These are phyloP conservation scores for Nematodospora anomalae DNA, from an alignment of 1,139 yeast species.

Conservation along the genomic window DNA sequence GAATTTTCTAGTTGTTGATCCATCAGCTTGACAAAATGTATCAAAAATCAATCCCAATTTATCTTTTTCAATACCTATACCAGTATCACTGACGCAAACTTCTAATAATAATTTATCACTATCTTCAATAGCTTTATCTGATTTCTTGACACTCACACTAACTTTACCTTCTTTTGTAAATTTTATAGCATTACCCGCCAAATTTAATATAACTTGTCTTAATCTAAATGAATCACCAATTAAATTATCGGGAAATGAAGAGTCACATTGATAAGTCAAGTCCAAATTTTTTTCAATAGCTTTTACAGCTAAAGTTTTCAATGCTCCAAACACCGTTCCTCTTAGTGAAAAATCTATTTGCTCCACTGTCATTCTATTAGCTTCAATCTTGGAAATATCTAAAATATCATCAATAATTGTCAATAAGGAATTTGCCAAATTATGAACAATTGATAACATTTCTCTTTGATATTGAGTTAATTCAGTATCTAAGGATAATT, in stretches of 20 bases:
- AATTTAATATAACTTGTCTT: constrained; percentile 77
- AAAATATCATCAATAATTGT: constrained; percentile 86
- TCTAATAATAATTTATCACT: constrained; percentile 66
- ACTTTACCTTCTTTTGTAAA: constrained; percentile 83
- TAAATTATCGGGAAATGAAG: constrained; percentile 81
- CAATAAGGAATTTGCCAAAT: constrained; percentile 76
- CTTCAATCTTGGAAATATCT: constrained; percentile 90
- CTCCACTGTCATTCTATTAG: constrained; percentile 89
- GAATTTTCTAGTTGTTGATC: constrained; percentile 85
- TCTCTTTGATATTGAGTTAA: constrained; percentile 86
- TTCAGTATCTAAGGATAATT: constrained; percentile 81
- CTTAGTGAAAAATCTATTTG: constrained; percentile 81
- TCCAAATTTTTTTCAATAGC: constrained; percentile 84
- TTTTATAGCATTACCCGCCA: constrained; percentile 87
- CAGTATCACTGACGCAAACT: constrained; percentile 86
- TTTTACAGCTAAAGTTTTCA: constrained; percentile 83
- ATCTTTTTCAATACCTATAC: constrained; percentile 84
- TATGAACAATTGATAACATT: constrained; percentile 84
- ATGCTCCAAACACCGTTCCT: constrained; percentile 85
- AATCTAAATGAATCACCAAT: constrained; percentile 86
- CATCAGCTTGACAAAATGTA: constrained; percentile 90
- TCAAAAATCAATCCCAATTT: constrained; percentile 82
- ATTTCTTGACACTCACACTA: constrained; percentile 58
- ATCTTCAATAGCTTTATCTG: constrained; percentile 42
- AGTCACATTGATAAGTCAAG: constrained; percentile 77